Conservation (phyloP, 345 rosid species). For the Salix dunnii region DNA sequence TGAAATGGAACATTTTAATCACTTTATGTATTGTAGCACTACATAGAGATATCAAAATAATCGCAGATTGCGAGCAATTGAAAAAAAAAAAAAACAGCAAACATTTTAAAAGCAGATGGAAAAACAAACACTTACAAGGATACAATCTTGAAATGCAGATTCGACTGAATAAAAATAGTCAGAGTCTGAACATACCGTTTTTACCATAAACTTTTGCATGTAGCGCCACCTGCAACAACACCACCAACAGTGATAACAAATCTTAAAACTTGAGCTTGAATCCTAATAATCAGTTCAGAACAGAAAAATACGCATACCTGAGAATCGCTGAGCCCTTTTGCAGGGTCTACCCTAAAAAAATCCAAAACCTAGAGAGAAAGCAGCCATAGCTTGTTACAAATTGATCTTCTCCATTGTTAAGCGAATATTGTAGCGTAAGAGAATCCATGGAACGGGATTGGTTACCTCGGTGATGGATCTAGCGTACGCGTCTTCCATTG, state of each 20-base stretch:
- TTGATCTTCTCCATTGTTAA: too few species aligned
- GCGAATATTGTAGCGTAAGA: background rate
- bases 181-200: slow-evolving; percentile 51
- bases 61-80: background rate
- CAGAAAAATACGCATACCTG: slow-evolving; percentile 49
- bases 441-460: background rate
- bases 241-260: background rate
- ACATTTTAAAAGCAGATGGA: background rate
- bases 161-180: background rate
- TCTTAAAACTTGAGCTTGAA: background rate
- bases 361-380: slow-evolving; percentile 65
- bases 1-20: background rate
- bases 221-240: slow-evolving; percentile 52
- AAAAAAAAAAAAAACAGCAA: background rate
- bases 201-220: slow-evolving; percentile 60
- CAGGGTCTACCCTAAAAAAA: slow-evolving; percentile 74
- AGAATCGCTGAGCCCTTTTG: slow-evolving; percentile 75
- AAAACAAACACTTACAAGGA: background rate
- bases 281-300: background rate
- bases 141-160: background rate
- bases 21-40: background rate
- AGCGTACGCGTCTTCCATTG: slow-evolving; percentile 91
- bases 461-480: slow-evolving; percentile 91
- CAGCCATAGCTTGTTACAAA: background rate
- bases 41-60: background rate